Conservation (phyloP, 352 stramenopile genomes). For the Phytophthora pini region DNA sequence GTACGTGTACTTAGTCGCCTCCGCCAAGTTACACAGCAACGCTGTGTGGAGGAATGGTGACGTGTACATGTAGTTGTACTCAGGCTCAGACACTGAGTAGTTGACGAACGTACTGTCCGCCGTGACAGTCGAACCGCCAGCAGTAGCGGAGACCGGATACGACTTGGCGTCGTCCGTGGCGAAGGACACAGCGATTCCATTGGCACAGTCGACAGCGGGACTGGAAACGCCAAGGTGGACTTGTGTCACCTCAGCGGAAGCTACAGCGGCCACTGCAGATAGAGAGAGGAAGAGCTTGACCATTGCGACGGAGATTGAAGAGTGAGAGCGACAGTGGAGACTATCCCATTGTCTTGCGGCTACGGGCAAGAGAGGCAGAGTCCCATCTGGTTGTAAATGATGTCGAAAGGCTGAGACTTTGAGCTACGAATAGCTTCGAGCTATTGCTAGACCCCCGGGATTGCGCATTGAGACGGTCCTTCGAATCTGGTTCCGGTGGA, state of each 20-base stretch:
- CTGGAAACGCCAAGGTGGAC: constrained; percentile 54
- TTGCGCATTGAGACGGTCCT: constrained; percentile 20
- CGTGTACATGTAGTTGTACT: constrained; percentile 60
- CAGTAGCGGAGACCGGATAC: constrained; percentile 40
- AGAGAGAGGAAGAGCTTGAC: constrained; percentile 18
- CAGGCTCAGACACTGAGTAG: constrained; percentile 43
- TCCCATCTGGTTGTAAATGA: constrained; percentile 18
- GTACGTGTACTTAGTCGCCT: constrained; percentile 57
- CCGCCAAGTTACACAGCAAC: constrained; percentile 45
- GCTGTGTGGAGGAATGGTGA: constrained; percentile 60
- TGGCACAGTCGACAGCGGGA: constrained; percentile 35
- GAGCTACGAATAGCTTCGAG: too few species aligned
- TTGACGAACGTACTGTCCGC: constrained; percentile 40
- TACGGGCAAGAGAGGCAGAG: constrained; percentile 10
- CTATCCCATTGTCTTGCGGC: constrained; percentile 18
- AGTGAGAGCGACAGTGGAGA: constrained; percentile 21
- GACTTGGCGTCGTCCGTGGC: constrained; percentile 35
- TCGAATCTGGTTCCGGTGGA: constrained; percentile 7
- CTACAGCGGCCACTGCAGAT: constrained; percentile 14
- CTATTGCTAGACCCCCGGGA: constrained; percentile 15
- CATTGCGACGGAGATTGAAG: constrained; percentile 32
- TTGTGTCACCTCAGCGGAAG: constrained; percentile 46
- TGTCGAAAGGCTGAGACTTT: too few species aligned
- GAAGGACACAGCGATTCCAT: constrained; percentile 53
- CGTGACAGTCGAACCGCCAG: constrained; percentile 19